Base-by-base conservation (phyloP, 176 grass and related monocot species). In the Aegilops tauschii region DNA sequence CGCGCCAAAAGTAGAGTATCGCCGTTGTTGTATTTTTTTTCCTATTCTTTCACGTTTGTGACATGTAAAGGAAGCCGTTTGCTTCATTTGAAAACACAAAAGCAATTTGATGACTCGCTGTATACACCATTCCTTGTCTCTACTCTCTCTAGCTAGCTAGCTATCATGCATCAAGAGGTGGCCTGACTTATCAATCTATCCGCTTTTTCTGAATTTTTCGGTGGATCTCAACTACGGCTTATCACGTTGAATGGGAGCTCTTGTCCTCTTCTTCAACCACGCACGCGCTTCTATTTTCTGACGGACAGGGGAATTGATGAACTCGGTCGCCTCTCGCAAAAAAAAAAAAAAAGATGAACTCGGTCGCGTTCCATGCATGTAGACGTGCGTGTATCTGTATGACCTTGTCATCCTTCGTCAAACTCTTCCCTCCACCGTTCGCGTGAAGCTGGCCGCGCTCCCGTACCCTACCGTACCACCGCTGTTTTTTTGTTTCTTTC, bases 111-210 rank as follows among this genome's bases (percentile, higher is more conserved):
- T 80, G 61, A 59, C 68, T 73, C 56, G 88, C 32, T 68, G 40
- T 64, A 42, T 61, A 28, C 69, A 52, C 73, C 30, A 42, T 86
- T 44, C 14, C 6, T 20, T 45, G 11, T 27, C 9, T 35, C 44
- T 21, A 28, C 21, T 14, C 59, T 65, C 66, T 4, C 50, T 7
- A 6, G 45, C 63, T 49, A 17, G 44, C 28, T 71, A 30, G 64
- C 89, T 84, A 87, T 80, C 80, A 37, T 75, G 81, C 73, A 84
- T 80, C 80, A 67, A 84, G 85, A 91, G 65, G 89, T 87, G 76
- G 69, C 85, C 76, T 62, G 61, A 36, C 85, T 87, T 87, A 91
- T 91, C 85, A 84, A 3, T 76, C 73, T 29, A 49, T 40, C 49
- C 50, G 16, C 35, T 37, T 28, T 9, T 69, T 28, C 61, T 42